These are phyloP conservation scores for Cladosporium austrohemisphaericum DNA, from an alignment of 2,329 filamentous ascomycete species.

Conservation along the genomic window DNA sequence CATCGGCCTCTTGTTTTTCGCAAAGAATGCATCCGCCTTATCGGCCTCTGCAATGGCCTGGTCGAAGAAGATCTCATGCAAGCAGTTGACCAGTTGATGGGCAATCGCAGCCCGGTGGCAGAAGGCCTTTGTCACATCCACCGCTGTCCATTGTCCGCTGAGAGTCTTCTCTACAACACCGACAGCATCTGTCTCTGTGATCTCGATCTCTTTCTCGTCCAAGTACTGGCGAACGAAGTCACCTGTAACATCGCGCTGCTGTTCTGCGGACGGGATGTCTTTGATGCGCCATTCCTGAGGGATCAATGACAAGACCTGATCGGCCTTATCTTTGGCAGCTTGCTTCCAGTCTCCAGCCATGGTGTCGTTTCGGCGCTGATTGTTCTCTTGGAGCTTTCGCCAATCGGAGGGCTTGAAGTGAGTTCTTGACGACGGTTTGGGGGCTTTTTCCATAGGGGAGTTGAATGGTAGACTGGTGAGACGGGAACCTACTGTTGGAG, in stretches of 20 bases:
- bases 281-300: slow-evolving; percentile 55
- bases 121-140: slow-evolving; percentile 54
- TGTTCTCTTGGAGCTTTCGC: slow-evolving; percentile 9
- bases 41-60: slow-evolving; percentile 42
- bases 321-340: slow-evolving; percentile 51
- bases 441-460: slow-evolving; percentile 3
- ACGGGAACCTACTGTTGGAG: not conserved
- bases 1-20: slow-evolving; percentile 35
- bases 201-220: slow-evolving; percentile 51
- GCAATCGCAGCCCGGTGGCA: slow-evolving; percentile 33
- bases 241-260: slow-evolving; percentile 56
- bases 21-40: slow-evolving; percentile 39
- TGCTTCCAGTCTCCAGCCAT: slow-evolving; percentile 45
- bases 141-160: slow-evolving; percentile 53
- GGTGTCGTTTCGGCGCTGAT: slow-evolving; percentile 20
- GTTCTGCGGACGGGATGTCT: slow-evolving; percentile 45
- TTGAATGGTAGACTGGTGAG: not conserved
- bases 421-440: slow-evolving; percentile 3
- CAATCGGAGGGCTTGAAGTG: slow-evolving; percentile 15
- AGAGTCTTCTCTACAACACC: slow-evolving; percentile 54
- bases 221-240: slow-evolving; percentile 56
- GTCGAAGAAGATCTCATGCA: slow-evolving; percentile 50
- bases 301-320: slow-evolving; percentile 52
- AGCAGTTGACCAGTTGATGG: slow-evolving; percentile 45
- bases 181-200: slow-evolving; percentile 58